phyloP scores from a whole-genome alignment of 208 protist species.

The Trypanosoma avium region DNA sequence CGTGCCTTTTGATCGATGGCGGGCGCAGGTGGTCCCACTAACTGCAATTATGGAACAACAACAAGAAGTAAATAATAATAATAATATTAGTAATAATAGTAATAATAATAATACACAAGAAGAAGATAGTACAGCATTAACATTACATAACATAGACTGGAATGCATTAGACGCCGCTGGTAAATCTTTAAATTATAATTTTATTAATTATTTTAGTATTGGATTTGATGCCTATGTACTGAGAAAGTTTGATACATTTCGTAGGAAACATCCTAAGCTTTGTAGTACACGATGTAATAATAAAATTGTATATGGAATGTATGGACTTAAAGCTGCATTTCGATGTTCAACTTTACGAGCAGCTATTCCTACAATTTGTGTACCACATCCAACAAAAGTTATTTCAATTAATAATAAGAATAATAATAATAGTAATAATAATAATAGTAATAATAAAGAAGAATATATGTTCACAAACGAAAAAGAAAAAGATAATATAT shows the following conservation, averaged over 20 bases:
- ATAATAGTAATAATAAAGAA: neutral
- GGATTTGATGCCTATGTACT: conserved; percentile 81
- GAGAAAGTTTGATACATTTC: conserved; percentile 54
- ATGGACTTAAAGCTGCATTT: conserved; percentile 44
- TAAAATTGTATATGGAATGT: conserved; percentile 73
- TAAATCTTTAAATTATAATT: conserved; percentile 30
- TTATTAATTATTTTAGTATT: conserved; percentile 86
- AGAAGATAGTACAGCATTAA: neutral
- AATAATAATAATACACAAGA: conserved; percentile 2
- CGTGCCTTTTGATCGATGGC: conserved; percentile 81
- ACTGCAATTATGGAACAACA: conserved; percentile 29
- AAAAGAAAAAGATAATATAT: no score
- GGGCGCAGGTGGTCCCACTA: conserved; percentile 53
- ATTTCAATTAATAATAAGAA: neutral
- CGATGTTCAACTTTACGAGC: conserved; percentile 44
- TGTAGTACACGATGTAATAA: conserved; percentile 68
- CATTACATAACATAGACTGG: conserved; percentile 53
- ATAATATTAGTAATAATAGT: neutral
- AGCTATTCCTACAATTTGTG: conserved; percentile 56
- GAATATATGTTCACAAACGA: neutral
- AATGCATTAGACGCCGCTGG: conserved; percentile 18
- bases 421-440: neutral
- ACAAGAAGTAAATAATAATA: neutral
- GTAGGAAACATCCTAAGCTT: conserved; percentile 45
- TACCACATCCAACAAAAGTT: conserved; percentile 23